These are phyloP conservation scores for Metschnikowia colocasiae DNA, from an alignment of 805 yeast genomes.

Conservation along the genomic window DNA sequence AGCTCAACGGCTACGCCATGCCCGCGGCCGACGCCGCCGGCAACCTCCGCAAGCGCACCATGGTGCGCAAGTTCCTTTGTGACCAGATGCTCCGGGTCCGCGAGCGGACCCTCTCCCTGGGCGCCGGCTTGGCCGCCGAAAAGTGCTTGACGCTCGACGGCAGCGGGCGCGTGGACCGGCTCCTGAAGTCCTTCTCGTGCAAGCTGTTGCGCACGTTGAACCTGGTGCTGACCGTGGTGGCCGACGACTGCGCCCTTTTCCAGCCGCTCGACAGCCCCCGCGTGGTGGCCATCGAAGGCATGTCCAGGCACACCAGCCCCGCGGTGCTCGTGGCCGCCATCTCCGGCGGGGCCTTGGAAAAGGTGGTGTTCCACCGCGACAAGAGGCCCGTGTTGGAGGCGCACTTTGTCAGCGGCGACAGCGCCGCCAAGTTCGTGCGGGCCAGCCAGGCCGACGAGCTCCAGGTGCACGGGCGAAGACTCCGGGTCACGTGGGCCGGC, in stretches of 20 bases:
- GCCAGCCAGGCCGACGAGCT: constrained; percentile 49
- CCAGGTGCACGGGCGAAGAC: constrained; percentile 52
- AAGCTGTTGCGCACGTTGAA: neutral
- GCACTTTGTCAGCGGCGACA: constrained; percentile 48
- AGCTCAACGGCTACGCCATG: neutral
- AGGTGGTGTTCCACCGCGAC: constrained; percentile 30
- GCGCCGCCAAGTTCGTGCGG: constrained; percentile 52
- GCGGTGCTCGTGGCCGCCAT: constrained; percentile 51
- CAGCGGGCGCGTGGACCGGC: neutral
- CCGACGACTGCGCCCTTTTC: neutral
- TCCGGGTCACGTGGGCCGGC: constrained; percentile 47
- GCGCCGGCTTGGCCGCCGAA: neutral
- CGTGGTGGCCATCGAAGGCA: constrained; percentile 34
- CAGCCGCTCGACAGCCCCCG: constrained; percentile 3
- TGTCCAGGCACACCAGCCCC: constrained; percentile 44
- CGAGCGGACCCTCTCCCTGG: constrained; percentile 5
- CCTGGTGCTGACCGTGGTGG: neutral
- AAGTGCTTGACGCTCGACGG: constrained; percentile 1
- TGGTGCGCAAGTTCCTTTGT: constrained; percentile 13
- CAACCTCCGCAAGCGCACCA: constrained; percentile 11
- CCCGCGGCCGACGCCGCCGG: constrained; percentile 1
- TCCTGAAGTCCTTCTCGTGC: neutral
- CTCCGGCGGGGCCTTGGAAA: constrained; percentile 69
- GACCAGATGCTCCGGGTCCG: constrained; percentile 13
- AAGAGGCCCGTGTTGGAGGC: constrained; percentile 36